Evolutionary conservation across 495 filamentous ascomycete genomes (phyloP).

Genomic region (Xylona heveae): DNA sequence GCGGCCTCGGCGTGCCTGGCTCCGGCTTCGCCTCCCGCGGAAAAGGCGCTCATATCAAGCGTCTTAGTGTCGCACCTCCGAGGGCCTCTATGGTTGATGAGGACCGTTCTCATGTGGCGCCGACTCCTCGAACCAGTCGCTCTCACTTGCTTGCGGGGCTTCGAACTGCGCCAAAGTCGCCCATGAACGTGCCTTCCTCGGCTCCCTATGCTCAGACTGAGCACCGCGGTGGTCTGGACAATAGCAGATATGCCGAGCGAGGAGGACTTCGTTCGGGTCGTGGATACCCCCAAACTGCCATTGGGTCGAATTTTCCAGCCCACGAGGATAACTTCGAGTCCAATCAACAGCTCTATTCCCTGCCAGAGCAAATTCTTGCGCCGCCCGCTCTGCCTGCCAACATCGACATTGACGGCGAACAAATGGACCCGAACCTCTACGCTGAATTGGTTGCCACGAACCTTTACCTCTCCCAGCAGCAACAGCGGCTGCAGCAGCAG

Average conservation of each 20-base stretch:
- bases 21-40: slow-evolving; percentile 70
- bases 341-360: slow-evolving; percentile 38
- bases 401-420: slow-evolving; percentile 36
- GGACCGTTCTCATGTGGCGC: slow-evolving; percentile 27
- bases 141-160: slow-evolving; percentile 86
- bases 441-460: slow-evolving; percentile 72
- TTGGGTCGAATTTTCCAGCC: slow-evolving; percentile 31
- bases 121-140: slow-evolving; percentile 83
- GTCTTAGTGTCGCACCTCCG: slow-evolving; percentile 40
- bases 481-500: slow-evolving; percentile 60
- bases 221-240: slow-evolving; percentile 13
- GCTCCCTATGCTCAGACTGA: slow-evolving; percentile 34
- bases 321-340: slow-evolving; percentile 21
- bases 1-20: slow-evolving; percentile 44
- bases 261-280: slow-evolving; percentile 21
- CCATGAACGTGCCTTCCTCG: slow-evolving; percentile 37
- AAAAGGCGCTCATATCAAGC: slow-evolving; percentile 67
- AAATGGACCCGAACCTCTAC: slow-evolving; percentile 65
- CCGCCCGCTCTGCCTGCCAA: slow-evolving; percentile 54
- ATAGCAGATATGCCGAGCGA: slow-evolving; percentile 25
- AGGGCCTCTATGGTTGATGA: slow-evolving; percentile 47
- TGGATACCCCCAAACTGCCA: slow-evolving; percentile 36
- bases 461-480: slow-evolving; percentile 66
- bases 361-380: slow-evolving; percentile 69
- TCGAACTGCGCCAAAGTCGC: slow-evolving; percentile 80